These are phyloP conservation scores for Russula emetica DNA, from an alignment of 768 basidiomycete species.

Conservation along the genomic window DNA sequence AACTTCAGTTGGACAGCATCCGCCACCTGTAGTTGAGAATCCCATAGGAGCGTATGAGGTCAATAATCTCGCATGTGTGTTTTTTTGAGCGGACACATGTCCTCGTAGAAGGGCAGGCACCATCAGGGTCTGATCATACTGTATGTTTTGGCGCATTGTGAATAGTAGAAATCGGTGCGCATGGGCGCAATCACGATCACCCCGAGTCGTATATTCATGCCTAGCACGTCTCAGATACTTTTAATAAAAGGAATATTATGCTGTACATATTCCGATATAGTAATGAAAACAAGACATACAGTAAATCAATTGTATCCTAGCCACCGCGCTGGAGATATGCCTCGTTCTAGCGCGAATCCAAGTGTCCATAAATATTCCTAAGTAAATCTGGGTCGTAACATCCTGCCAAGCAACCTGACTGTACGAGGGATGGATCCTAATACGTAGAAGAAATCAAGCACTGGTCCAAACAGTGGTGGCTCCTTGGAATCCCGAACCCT, in stretches of 20 bases:
- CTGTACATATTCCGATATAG: neutral
- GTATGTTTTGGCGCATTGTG: neutral
- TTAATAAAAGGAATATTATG: neutral
- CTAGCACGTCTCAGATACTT: neutral
- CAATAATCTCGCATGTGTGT: neutral
- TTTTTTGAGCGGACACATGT: neutral
- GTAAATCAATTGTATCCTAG: neutral
- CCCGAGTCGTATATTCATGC: neutral
- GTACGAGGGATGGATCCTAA: neutral
- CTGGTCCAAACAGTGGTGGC: neutral
- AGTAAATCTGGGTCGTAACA: neutral
- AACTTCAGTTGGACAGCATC: too few species aligned
- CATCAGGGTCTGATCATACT: too few species aligned
- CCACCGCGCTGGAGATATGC: too few species aligned
- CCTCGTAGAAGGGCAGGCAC: neutral
- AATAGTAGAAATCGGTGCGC: neutral
- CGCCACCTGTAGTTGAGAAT: too few species aligned
- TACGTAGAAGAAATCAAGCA: neutral
- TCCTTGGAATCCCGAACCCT: slow-evolving; percentile 1
- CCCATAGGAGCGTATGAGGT: neutral
- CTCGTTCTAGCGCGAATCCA: neutral
- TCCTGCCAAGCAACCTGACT: neutral
- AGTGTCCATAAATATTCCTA: neutral
- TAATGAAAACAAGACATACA: neutral
- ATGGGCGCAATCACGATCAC: neutral